A percentile compares a stretch with the other conserved stretches of the same genome.
These are phyloP conservation scores for Nicotiana obtusifolia DNA, from an alignment of 257 asterid species.

Conservation along the genomic window DNA sequence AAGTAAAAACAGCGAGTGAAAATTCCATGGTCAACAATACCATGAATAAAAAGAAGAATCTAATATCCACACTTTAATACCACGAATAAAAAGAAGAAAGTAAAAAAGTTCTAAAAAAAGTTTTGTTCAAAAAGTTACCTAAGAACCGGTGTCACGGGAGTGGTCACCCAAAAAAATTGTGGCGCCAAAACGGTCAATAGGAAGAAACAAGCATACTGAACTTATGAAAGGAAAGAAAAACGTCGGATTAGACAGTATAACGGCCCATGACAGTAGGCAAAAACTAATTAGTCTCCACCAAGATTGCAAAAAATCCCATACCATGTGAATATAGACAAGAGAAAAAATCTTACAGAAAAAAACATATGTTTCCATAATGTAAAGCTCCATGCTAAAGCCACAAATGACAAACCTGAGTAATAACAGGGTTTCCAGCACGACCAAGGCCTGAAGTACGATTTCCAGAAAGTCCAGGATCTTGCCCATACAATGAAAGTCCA, in stretches of 20 bases:
- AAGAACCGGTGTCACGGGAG: neutral
- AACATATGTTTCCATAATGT: neutral
- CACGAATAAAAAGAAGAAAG: neutral
- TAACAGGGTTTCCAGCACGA: slow-evolving; percentile 53
- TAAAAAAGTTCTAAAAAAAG: neutral
- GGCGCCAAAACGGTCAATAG: neutral
- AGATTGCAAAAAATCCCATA: neutral
- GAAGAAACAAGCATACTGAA: neutral
- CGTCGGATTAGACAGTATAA: neutral
- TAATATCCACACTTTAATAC: neutral
- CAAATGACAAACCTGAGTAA: slow-evolving; percentile 61
- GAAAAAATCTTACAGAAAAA: neutral
- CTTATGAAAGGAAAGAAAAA: neutral
- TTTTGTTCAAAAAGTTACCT: neutral
- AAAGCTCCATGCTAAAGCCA: neutral
- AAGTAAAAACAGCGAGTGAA: neutral
- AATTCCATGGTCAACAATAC: neutral
- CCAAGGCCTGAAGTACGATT: slow-evolving; percentile 43
- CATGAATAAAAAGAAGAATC: neutral
- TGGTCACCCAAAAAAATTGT: neutral
- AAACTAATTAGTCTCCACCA: neutral
- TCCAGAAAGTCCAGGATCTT: slow-evolving; percentile 53
- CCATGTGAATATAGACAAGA: neutral
- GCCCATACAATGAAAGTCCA: slow-evolving; percentile 51
- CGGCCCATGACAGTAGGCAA: neutral